A percentile compares a stretch with the other conserved stretches of the same genome.
These are phyloP conservation scores for Trichodelitschia bisporula DNA, from an alignment of 495 filamentous ascomycete species.

Conservation along the genomic window DNA sequence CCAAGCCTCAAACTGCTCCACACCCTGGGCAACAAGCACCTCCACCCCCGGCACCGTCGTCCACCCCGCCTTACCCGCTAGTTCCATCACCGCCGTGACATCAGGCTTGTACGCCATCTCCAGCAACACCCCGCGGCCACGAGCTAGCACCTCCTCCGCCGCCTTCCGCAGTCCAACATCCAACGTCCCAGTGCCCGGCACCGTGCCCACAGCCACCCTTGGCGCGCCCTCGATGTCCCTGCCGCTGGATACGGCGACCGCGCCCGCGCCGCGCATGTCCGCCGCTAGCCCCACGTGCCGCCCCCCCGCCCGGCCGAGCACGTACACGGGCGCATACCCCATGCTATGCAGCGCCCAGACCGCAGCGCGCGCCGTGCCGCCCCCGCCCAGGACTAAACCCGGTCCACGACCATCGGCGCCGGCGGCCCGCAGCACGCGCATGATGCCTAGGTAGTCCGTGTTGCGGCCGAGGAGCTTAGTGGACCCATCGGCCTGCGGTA, in stretches of 20 bases:
- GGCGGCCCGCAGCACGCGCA: conserved; percentile 47
- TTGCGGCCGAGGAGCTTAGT: conserved; percentile 54
- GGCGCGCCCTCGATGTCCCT: conserved; percentile 30
- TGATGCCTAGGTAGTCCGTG: conserved; percentile 93
- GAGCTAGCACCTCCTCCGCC: conserved; percentile 33
- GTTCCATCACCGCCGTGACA: conserved; percentile 60
- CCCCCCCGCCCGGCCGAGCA: conserved; percentile 50
- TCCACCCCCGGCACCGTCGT: conserved; percentile 66
- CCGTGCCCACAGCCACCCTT: conserved; percentile 59
- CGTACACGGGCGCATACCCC: conserved; percentile 62
- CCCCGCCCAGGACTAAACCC: conserved; percentile 64
- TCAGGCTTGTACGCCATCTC: conserved; percentile 95
- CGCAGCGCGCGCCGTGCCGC: conserved; percentile 78
- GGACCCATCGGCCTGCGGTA: conserved; percentile 5
- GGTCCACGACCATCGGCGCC: conserved; percentile 23
- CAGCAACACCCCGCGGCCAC: conserved; percentile 33
- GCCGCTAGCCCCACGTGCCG: conserved; percentile 31
- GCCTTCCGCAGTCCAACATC: conserved; percentile 44
- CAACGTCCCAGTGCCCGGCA: conserved; percentile 74
- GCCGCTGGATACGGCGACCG: too few species aligned
- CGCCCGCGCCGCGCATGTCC: conserved; percentile 8
- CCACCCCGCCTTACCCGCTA: conserved; percentile 71
- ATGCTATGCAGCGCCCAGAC: conserved; percentile 72
- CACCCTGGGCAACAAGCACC: conserved; percentile 71
- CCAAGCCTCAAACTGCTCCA: conserved; percentile 52